Evolutionary conservation across 2,329 filamentous ascomycete species (phyloP), one percentile per base, ranked within the genome.

Genomic region (Colletotrichum lupini): DNA sequence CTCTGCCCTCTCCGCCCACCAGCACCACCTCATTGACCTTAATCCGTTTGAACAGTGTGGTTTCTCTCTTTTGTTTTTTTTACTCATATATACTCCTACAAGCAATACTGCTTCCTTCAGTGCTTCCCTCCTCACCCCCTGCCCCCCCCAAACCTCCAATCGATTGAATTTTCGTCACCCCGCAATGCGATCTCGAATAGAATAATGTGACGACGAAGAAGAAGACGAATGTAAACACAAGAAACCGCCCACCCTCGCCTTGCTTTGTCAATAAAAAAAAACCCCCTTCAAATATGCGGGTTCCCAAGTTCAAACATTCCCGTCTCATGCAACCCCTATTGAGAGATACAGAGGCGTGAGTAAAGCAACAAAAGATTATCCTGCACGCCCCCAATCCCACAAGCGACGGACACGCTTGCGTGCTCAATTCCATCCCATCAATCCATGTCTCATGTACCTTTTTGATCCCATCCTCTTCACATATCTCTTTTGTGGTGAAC

Each of bases 61-160:
- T 42, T 30, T 56, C 22, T 26, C 22, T 37, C 24, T 26, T 26
- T 26, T 26, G 4, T 19, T 14, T 16, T 52, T 52, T 55, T 56
- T 73, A 55, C 56, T 69, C 58, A 35, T 64, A 64, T 59, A n/a
- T 62, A 71, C 61, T 73, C 67, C 46, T 65, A 71, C 56, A 71
- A 66, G 56, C 67, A 66, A 32, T 71, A 16, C 26, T 5, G 32
- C 32, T 35, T 32, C 32, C 32, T 70, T 28, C 37, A 7, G 37
- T 6, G 14, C 14, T 16, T 42, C 37, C 6, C 37, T 19, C 8
- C 37, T 8, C 16, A 6, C 5, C 14, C 37, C 37, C 35, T 37
- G 0, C 35, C 35, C 35, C 12, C 5, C 16, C 37, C 16, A 7
- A 35, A 35, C 32, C 60, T 46, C 37, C 61, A 66, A 12, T 28